Base-by-base conservation (phyloP, 208 protist genomes). In the Acanthamoeba royreba region DNA sequence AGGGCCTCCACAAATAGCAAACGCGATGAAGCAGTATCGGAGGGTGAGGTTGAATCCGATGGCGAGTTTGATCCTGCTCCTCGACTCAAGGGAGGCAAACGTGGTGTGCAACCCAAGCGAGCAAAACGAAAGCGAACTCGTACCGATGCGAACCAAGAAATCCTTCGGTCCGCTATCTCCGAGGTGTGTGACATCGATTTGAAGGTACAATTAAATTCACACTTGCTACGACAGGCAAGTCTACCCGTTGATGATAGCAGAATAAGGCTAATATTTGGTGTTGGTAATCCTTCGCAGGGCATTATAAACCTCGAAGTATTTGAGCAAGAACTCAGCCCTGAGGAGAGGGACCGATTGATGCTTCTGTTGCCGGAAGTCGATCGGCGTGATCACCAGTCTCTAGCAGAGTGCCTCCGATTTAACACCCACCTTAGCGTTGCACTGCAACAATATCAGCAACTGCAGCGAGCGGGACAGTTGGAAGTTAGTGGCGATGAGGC, bases 21-120 rank as follows among this genome's bases (percentile, higher is more conserved):
- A n/a, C n/a, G n/a, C n/a, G n/a, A n/a, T n/a, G n/a, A n/a, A n/a
- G n/a, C n/a, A n/a, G n/a, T n/a, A n/a, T 66, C 49, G 1, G 81
- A 89, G 4, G 49, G 4, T 22, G 81, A 89, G 38, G 33, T 55
- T 8, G 81, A 66, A 28, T 89, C 81, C 19, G 81, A 89, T 47
- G 81, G 81, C 33, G 81, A 89, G 81, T 89, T 89, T n/a, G 81
- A 89, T n/a, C 81, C 81, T 31, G 81, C 79, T 35, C 81, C 81
- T 31, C 81, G 81, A 2, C 15, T 25, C 33, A 40, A 45, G 46
- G 49, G 81, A 7, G 81, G 49, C 47, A 55, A 55, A 22, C 81
- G 28, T 15, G 38, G 35, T 2, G 19, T 66, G 13, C 31, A n/a
- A 47, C 49, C n/a, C 52, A 89, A 55, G 81, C 45, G 81, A 4